These are phyloP conservation scores for Pseudocercospora macadamiae DNA, from an alignment of 2,329 filamentous ascomycete species.

Conservation along the genomic window DNA sequence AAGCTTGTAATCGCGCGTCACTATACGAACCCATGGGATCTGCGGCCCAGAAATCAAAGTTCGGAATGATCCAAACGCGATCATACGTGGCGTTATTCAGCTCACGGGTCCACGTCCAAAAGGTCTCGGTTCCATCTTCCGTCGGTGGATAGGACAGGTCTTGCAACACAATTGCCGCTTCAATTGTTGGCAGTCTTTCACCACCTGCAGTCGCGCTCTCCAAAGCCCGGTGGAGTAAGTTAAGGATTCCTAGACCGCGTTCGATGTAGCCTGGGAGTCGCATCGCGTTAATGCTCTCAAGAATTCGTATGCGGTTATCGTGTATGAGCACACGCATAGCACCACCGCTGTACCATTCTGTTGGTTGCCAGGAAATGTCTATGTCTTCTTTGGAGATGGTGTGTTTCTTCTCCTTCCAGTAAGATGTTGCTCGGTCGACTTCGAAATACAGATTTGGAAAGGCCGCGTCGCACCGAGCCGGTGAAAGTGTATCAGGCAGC, in stretches of 20 bases:
- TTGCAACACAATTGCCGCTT: slow-evolving; percentile 52
- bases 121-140: slow-evolving; percentile 20
- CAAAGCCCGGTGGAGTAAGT: slow-evolving; percentile 51
- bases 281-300: slow-evolving; percentile 27
- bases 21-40: slow-evolving; percentile 36
- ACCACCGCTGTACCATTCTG: slow-evolving; percentile 12
- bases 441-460: slow-evolving; percentile 36
- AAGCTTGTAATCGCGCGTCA: slow-evolving; percentile 28
- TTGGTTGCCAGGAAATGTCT: slow-evolving; percentile 12
- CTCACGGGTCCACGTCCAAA: slow-evolving; percentile 29
- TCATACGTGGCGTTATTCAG: slow-evolving; percentile 37
- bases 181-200: slow-evolving; percentile 47
- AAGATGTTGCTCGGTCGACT: slow-evolving; percentile 31
- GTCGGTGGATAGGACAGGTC: slow-evolving; percentile 38
- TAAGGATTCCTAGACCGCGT: slow-evolving; percentile 41
- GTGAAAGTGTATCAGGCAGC: background rate
- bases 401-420: slow-evolving; percentile 24
- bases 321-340: slow-evolving; percentile 32
- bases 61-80: slow-evolving; percentile 54
- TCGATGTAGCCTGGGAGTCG: slow-evolving; percentile 24
- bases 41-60: slow-evolving; percentile 52
- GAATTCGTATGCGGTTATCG: slow-evolving; percentile 32
- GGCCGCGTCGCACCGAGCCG: slow-evolving; percentile 28
- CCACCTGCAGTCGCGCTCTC: slow-evolving; percentile 40
- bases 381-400: slow-evolving; percentile 28